Evolutionary conservation across 1,284 basidiomycete species (phyloP).

Genomic region (Tylopilus orsonianus): DNA sequence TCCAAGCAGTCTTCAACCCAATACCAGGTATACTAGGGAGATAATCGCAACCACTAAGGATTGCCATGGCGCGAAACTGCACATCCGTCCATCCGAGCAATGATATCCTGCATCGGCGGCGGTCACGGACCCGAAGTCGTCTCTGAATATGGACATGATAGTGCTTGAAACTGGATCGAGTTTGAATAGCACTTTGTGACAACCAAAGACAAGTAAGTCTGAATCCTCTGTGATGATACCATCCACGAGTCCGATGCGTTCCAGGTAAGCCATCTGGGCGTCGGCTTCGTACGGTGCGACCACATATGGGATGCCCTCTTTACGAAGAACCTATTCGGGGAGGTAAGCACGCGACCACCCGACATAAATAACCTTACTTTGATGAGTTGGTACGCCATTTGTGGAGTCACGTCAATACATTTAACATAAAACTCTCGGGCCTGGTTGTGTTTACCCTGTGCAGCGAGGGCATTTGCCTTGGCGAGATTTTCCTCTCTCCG

Average conservation of each 20-base stretch:
- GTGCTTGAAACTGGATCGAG: conserved; percentile 74
- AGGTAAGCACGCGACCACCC: conserved; percentile 9
- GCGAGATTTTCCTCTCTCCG: conserved; percentile 66
- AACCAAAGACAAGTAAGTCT: conserved; percentile 96
- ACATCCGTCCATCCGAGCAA: conserved; percentile 87
- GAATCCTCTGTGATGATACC: conserved; percentile 98
- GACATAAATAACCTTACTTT: conserved; percentile 58
- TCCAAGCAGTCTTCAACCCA: conserved; percentile 93
- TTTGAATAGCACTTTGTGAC: conserved; percentile 84
- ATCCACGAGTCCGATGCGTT: conserved; percentile 80
- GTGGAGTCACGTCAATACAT: conserved; percentile 93
- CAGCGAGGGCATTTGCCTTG: conserved; percentile 69
- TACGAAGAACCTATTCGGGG: conserved; percentile 68
- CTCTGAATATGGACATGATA: conserved; percentile 78
- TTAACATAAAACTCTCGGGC: conserved; percentile 90
- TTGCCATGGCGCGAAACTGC: conserved; percentile 94
- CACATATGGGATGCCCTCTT: conserved; percentile 79
- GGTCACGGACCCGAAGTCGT: conserved; percentile 71
- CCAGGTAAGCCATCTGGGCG: conserved; percentile 93
- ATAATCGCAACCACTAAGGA: conserved; percentile 97
- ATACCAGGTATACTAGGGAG: conserved; percentile 91
- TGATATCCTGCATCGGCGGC: conserved; percentile 63
- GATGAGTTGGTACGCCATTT: conserved; percentile 97
- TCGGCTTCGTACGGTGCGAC: conserved; percentile 99
- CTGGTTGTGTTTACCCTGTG: conserved; percentile 75